Evolutionary conservation across 805 yeast genomes (phyloP).

Genomic region (Starmerella etchellsii): DNA sequence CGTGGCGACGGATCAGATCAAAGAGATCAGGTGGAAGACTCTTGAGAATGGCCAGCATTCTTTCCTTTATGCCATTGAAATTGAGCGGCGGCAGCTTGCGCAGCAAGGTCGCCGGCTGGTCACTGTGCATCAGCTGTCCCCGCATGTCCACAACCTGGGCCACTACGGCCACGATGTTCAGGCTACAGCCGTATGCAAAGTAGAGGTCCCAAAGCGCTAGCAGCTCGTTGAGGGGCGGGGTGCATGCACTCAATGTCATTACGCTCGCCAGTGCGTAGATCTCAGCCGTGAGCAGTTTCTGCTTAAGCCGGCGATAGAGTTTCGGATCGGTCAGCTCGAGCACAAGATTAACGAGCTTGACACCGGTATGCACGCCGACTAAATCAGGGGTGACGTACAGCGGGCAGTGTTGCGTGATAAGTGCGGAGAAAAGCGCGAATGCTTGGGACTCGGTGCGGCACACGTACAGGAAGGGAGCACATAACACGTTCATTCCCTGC

Average conservation of each 20-base stretch:
- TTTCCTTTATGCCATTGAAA: constrained; percentile 60
- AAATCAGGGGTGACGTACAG: constrained; percentile 64
- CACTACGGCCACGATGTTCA: constrained; percentile 71
- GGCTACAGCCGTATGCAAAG: constrained; percentile 81
- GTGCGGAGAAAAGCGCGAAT: constrained; percentile 50
- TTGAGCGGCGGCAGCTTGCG: constrained; percentile 61
- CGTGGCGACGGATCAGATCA: constrained; percentile 49
- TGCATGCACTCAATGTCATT: constrained; percentile 73
- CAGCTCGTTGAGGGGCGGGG: constrained; percentile 69
- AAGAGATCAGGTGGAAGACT: constrained; percentile 56
- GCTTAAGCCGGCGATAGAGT: constrained; percentile 43
- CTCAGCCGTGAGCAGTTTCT: constrained; percentile 65
- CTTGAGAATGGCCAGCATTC: constrained; percentile 69
- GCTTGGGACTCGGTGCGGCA: constrained; percentile 79
- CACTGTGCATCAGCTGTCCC: constrained; percentile 42
- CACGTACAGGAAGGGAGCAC: constrained; percentile 71
- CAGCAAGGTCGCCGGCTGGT: constrained; percentile 60
- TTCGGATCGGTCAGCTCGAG: constrained; percentile 61
- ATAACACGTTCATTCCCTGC: constrained; percentile 82
- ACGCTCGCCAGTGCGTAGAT: constrained; percentile 66
- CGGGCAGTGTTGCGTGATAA: constrained; percentile 57
- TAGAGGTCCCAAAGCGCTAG: constrained; percentile 78
- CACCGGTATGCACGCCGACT: constrained; percentile 71
- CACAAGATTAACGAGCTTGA: constrained; percentile 57
- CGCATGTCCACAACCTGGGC: constrained; percentile 69